phyloP scores from a whole-genome alignment of 441 rosid species.

The Aleurites moluccanus region DNA sequence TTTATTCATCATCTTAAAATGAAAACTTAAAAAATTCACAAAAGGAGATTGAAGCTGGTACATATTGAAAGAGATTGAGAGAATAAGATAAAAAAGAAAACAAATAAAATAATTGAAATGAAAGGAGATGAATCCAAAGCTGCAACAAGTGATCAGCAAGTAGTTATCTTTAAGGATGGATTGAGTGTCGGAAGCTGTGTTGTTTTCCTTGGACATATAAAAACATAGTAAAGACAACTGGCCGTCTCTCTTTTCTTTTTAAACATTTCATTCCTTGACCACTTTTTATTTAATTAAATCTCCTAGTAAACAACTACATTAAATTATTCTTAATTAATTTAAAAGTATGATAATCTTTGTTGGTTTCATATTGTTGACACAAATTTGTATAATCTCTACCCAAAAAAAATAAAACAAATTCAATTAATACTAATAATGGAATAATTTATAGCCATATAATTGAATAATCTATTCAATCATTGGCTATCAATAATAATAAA shows the following conservation, averaged over 20 bases:
- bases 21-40: too few relatives aligned
- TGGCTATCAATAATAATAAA: too few relatives aligned
- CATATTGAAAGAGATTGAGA: not conserved
- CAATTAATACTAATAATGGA: too few relatives aligned
- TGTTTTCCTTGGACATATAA: not conserved
- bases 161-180: not conserved
- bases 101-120: not conserved
- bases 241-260: conserved; percentile 1
- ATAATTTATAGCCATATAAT: too few relatives aligned
- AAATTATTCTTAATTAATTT: not conserved
- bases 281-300: not conserved
- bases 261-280: conserved; percentile 4
- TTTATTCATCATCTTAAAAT: too few relatives aligned
- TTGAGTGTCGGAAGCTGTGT: conserved; percentile 14
- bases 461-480: too few relatives aligned
- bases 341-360: not conserved
- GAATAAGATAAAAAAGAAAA: not conserved
- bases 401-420: too few relatives aligned
- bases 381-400: not conserved
- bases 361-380: not conserved
- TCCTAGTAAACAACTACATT: not conserved
- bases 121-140: conserved; percentile 9
- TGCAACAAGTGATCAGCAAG: not conserved
- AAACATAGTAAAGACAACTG: conserved; percentile 11
- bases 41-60: not conserved